phyloP scores from a whole-genome alignment of 2,329 filamentous ascomycete species.

The Colletotrichum lini region DNA sequence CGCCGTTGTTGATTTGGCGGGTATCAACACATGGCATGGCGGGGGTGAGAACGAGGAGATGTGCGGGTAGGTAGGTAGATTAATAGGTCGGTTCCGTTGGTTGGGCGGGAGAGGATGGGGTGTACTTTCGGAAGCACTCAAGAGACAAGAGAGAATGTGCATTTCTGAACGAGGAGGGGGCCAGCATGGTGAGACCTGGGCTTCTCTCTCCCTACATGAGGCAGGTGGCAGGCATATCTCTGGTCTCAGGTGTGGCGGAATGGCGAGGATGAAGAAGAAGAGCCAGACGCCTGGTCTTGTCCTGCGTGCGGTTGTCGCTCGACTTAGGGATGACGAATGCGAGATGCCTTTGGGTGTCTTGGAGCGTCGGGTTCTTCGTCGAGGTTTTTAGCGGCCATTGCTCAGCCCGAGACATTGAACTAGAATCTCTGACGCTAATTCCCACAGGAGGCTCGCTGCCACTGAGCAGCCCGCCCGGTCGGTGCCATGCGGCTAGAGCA shows the following conservation, averaged over 20 bases:
- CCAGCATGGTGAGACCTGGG: conserved; percentile 9
- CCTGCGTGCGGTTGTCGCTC: too few species aligned
- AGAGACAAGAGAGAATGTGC: background rate
- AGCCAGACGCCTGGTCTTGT: too few species aligned
- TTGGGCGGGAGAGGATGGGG: conserved; percentile 4
- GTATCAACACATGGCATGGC: conserved; percentile 14
- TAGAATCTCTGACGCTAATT: background rate
- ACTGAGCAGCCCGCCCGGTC: background rate
- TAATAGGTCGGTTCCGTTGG: background rate
- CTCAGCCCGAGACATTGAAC: conserved; percentile 4
- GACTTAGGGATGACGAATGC: background rate
- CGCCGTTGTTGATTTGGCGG: background rate
- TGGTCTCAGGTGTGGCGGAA: background rate
- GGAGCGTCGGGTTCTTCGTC: background rate
- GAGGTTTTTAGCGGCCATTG: conserved; percentile 9
- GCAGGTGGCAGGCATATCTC: background rate
- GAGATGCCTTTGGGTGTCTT: conserved; percentile 4
- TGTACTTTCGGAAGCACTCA: background rate
- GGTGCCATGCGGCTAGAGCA: background rate
- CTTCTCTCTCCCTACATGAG: conserved; percentile 10
- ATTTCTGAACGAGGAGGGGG: background rate
- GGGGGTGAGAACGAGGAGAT: background rate
- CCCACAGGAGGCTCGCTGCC: background rate
- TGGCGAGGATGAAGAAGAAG: background rate
- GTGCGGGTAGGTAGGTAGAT: background rate